Evolutionary conservation across 371 early-diverging fungal genomes (phyloP), one percentile per base, ranked within the genome.

Genomic region (Funneliformis caledonium): DNA sequence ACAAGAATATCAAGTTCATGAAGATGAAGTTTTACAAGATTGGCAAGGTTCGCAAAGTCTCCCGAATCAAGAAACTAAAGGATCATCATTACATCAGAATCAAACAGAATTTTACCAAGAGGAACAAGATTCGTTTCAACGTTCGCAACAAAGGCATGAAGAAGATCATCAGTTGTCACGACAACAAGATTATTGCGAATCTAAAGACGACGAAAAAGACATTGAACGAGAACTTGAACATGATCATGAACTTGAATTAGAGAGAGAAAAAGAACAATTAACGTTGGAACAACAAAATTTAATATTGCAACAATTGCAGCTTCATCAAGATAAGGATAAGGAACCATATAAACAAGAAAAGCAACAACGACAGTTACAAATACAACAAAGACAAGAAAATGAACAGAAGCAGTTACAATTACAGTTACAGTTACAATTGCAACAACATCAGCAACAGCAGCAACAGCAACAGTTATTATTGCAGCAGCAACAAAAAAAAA

Each of bases 121-220:
- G 11, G 75, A 75, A 59, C 61, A 33, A n/a, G 59, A 10, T 12
- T 33, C 52, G 19, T 16, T 45, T 16, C 47, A 79, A 72, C 79
- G 70, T 4, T 70, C 31, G 6, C 76, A 56, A 81, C 48, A 33
- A 76, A 84, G 84, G 81, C 22, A 61, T 81, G 67, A 85, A 82
- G 73, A 81, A 47, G n/a, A 84, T 82, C 65, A 76, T 56, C 56
- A 56, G 64, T 64, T 83, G 81, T 19, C 70, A 43, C 60, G n/a
- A 14, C 76, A 76, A 26, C 76, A 76, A 60, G 14, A 62, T 42
- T 7, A 72, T 52, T 52, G 52, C 14, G 33, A 70, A 31, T 42
- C 48, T 64, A 83, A 84, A 65, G 82, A 82, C 33, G 79, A 76
- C 16, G 73, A 72, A 50, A 52, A 72, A 72, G 26, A 47, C 22